phyloP scores from a whole-genome alignment of 257 asterid genomes.

The Scutellaria minor region DNA sequence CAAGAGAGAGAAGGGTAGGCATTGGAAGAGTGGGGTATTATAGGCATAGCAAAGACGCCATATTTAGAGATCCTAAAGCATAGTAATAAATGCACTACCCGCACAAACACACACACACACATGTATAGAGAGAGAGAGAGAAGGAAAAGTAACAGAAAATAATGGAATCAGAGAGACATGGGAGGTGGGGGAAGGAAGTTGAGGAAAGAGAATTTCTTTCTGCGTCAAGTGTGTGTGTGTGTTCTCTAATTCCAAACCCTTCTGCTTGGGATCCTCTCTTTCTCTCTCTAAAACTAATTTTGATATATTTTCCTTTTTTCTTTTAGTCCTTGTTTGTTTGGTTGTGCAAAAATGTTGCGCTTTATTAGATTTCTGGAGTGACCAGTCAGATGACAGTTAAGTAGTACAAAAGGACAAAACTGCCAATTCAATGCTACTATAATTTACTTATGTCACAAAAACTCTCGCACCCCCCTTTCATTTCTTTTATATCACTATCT shows the following conservation, averaged over 20 bases:
- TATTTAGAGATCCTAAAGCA: slow-evolving; percentile 44
- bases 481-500: too few relatives aligned
- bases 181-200: slow-evolving; percentile 26
- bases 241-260: too few relatives aligned
- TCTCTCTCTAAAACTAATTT: slow-evolving; percentile 4
- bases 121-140: slow-evolving; percentile 12
- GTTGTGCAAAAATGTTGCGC: slow-evolving; percentile 5
- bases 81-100: slow-evolving; percentile 44
- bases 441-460: too few relatives aligned
- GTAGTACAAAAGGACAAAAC: slow-evolving; percentile 20
- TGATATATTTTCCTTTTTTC: background rate
- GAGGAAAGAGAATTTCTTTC: slow-evolving; percentile 26
- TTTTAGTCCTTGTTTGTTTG: background rate
- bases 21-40: slow-evolving; percentile 19
- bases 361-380: slow-evolving; percentile 28
- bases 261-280: background rate
- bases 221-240: slow-evolving; percentile 15
- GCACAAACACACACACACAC: slow-evolving; percentile 14
- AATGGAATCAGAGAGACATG: slow-evolving; percentile 33
- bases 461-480: too few relatives aligned
- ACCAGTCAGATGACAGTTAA: slow-evolving; percentile 15
- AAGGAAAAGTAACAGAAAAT: slow-evolving; percentile 28
- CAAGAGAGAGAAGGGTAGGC: slow-evolving; percentile 33
- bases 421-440: slow-evolving; percentile 6
- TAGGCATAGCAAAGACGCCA: slow-evolving; percentile 34